Base-by-base conservation (phyloP, 2,329 filamentous ascomycete species). In the Cercospora sp. region DNA sequence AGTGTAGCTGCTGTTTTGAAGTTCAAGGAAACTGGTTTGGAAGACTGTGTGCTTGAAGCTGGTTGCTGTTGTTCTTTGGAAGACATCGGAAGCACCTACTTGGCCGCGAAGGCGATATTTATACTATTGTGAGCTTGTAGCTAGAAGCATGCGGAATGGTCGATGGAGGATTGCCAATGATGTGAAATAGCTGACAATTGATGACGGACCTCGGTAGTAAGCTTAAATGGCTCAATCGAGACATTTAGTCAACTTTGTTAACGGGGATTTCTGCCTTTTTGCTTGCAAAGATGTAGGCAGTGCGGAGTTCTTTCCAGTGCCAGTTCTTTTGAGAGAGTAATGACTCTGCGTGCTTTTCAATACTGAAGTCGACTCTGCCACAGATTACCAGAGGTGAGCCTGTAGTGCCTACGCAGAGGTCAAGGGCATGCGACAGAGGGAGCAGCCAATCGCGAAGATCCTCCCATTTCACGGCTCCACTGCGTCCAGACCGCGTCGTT, bases 1-100 rank as follows among this genome's bases (percentile, higher is more conserved):
- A 77, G 51, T 65, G 74, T 69, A 53, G 77, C 76, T 68, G 73
- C 65, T 69, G 72, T 67, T 67, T 74, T 78, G 70, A 74, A 71
- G 28, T 70, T 67, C 58, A 73, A 69, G 18, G 66, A 60, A 66
- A 62, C 28, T 53, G 62, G 26, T 63, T 60, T 34, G 21, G 43
- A 60, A 55, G 62, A 6, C 51, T 66, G 57, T 28, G 59, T 57
- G 40, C 34, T 59, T 18, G 64, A 28, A 57, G 18, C 55, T 49
- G 32, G 51, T 53, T 21, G 37, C 21, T 68, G 62, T 24, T 66
- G 49, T 62, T 66, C 57, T 74, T 72, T 70, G 34, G 73, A 68
- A 73, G 72, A 74, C 74, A 75, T 75, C 24, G 68, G 69, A 63
- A 37, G 43, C 57, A 66, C 63, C 58, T 63, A 69, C 66, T 51